Evolutionary conservation across 345 rosid genomes (phyloP).

Genomic region (Euphorbia lathyris): DNA sequence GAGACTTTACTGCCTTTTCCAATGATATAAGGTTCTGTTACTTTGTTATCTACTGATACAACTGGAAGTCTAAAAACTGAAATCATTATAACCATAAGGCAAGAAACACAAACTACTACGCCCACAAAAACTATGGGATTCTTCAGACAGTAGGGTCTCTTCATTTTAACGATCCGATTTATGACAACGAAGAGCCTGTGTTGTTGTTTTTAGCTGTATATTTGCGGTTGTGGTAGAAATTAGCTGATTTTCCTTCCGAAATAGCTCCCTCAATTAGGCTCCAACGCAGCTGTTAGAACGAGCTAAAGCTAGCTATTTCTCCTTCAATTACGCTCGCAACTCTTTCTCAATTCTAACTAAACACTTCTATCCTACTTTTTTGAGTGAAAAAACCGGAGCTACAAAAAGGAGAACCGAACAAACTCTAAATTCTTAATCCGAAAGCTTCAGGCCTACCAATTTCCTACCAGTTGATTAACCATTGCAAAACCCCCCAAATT

Average conservation of each 20-base stretch:
- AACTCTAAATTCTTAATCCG: background rate
- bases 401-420: too few species aligned
- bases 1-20: conserved; percentile 6
- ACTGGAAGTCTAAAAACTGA: conserved; percentile 60
- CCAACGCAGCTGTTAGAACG: too few species aligned
- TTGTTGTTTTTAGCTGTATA: too few species aligned
- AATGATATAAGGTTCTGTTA: conserved; percentile 11
- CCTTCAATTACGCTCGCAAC: too few species aligned
- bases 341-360: too few species aligned
- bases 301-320: too few species aligned
- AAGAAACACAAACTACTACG: conserved; percentile 44
- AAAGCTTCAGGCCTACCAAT: background rate
- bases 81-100: conserved; percentile 36
- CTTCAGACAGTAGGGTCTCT: conserved; percentile 30
- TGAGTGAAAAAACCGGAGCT: too few species aligned
- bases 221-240: too few species aligned
- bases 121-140: conserved; percentile 40
- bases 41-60: conserved; percentile 19
- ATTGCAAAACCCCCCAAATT: background rate
- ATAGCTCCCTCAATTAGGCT: too few species aligned
- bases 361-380: too few species aligned
- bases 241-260: too few species aligned
- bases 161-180: conserved; percentile 29
- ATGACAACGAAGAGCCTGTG: too few species aligned
- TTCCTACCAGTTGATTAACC: background rate